Percentiles rank a stretch among this genome's conserved stretches.
phyloP scores from a whole-genome alignment of 1,139 yeast species.

The Saccharomyces hybrid region DNA sequence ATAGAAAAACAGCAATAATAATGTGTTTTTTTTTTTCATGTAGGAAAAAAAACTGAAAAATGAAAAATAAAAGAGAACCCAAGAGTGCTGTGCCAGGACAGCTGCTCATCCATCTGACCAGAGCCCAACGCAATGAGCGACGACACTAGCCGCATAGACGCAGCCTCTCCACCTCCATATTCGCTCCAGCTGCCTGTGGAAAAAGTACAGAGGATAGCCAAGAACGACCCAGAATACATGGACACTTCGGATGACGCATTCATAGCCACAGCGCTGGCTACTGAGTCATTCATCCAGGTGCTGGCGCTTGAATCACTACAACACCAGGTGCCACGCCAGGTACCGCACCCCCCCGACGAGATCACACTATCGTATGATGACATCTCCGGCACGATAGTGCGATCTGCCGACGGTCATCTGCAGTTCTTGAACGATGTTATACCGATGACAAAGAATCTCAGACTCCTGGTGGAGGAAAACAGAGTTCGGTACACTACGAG shows the following conservation, averaged over 20 bases:
- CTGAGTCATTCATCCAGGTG: conserved; percentile 76
- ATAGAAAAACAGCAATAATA: not conserved
- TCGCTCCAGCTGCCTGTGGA: conserved; percentile 53
- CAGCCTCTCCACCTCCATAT: not conserved
- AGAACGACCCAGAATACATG: conserved; percentile 77
- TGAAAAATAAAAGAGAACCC: not conserved
- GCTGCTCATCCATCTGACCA: too few species aligned
- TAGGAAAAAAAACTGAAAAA: not conserved
- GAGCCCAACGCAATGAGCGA: not conserved
- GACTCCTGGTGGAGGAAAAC: conserved; percentile 39
- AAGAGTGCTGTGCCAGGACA: too few species aligned
- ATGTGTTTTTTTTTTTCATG: not conserved
- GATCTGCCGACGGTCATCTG: conserved; percentile 58
- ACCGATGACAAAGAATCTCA: conserved; percentile 48
- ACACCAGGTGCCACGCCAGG: not conserved
- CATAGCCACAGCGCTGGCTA: conserved; percentile 77
- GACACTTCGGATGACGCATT: conserved; percentile 75
- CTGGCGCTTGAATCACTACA: conserved; percentile 71
- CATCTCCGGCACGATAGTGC: conserved; percentile 49
- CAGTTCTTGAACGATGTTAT: conserved; percentile 60
- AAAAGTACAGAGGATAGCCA: conserved; percentile 75
- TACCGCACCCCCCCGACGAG: conserved; percentile 7
- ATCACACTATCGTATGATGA: conserved; percentile 48
- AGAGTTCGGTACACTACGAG: conserved; percentile 37
- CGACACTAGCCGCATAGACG: not conserved